Evolutionary conservation across 1,139 yeast genomes (phyloP).

Genomic region (Suhomyces wounanorum): DNA sequence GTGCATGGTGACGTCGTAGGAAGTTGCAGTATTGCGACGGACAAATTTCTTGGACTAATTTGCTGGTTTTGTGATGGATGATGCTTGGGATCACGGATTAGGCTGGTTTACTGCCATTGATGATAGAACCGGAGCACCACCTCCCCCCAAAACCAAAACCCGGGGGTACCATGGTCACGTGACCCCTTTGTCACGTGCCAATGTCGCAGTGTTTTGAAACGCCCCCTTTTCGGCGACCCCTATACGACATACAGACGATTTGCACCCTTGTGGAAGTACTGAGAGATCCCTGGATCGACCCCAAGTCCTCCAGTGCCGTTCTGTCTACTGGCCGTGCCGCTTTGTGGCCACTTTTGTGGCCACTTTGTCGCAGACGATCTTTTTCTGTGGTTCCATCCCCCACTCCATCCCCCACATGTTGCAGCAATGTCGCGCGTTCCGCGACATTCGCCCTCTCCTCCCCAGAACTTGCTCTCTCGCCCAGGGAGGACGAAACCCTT

Average conservation of each 20-base stretch:
- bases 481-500: conserved; percentile 4
- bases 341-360: too few relatives aligned
- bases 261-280: background rate
- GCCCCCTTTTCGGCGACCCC: conserved; percentile 8
- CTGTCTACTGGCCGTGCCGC: too few relatives aligned
- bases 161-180: too few relatives aligned
- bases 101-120: too few relatives aligned
- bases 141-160: too few relatives aligned
- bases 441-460: conserved; percentile 10
- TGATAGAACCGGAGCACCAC: too few relatives aligned
- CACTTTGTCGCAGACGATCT: background rate
- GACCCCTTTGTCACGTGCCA: background rate
- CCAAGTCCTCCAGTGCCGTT: too few relatives aligned
- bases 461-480: conserved; percentile 6
- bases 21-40: too few relatives aligned
- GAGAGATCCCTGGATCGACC: background rate
- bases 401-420: background rate
- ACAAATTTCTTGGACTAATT: too few relatives aligned
- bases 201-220: conserved; percentile 9
- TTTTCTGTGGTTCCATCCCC: background rate
- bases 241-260: background rate
- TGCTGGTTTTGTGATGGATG: too few relatives aligned
- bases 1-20: background rate
- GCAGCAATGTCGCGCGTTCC: conserved; percentile 4
- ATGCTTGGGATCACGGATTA: too few relatives aligned